phyloP scores from a whole-genome alignment of 768 basidiomycete species.

The Pulveroboletus frians region DNA sequence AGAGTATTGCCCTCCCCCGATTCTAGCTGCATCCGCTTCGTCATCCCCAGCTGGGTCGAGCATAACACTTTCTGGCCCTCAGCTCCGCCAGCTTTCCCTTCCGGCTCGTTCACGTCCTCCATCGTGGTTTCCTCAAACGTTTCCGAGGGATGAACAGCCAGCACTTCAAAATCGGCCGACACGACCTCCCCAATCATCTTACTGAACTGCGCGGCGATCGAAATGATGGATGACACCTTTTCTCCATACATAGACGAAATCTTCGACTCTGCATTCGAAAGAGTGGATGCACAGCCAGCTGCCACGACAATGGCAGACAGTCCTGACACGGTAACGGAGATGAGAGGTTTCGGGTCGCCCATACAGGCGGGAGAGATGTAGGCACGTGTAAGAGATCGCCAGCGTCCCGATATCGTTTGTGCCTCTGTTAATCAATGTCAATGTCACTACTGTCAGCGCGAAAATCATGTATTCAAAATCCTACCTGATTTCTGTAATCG shows the following conservation, averaged over 20 bases:
- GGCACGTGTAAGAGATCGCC: slow-evolving; percentile 11
- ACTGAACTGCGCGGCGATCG: background rate
- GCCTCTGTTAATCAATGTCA: slow-evolving; percentile 2
- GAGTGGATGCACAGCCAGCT: slow-evolving; percentile 2
- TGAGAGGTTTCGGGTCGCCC: background rate
- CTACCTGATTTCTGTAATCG: slow-evolving; percentile 6
- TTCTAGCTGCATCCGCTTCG: slow-evolving; percentile 1
- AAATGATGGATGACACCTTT: slow-evolving; percentile 4
- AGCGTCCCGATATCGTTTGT: slow-evolving; percentile 7
- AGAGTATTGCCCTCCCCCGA: background rate
- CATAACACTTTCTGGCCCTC: slow-evolving; percentile 9
- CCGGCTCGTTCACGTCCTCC: slow-evolving; percentile 7
- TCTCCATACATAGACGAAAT: slow-evolving; percentile 1
- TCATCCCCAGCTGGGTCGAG: slow-evolving; percentile 12
- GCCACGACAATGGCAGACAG: slow-evolving; percentile 8
- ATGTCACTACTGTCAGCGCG: background rate
- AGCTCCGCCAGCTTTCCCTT: background rate
- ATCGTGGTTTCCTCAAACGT: slow-evolving; percentile 7
- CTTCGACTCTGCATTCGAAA: background rate
- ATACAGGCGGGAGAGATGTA: background rate
- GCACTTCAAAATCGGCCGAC: slow-evolving; percentile 8
- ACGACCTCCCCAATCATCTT: slow-evolving; percentile 6
- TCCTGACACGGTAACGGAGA: background rate
- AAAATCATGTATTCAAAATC: background rate
- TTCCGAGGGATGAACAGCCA: background rate